These are phyloP conservation scores for Nakataea oryzae DNA, from an alignment of 2,329 filamentous ascomycete genomes.

Conservation along the genomic window DNA sequence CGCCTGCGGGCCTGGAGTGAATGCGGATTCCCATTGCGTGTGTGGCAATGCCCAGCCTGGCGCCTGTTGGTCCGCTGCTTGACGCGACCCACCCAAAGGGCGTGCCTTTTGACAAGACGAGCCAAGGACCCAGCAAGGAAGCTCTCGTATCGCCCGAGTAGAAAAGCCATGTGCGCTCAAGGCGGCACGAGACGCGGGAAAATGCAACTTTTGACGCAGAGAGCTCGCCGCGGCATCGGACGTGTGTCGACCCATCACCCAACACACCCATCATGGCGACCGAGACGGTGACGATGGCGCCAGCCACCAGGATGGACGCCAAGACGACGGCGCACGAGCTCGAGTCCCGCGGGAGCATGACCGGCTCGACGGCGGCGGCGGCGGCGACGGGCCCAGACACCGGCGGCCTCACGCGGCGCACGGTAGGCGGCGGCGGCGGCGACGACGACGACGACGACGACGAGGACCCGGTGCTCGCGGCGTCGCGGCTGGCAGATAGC, in stretches of 20 bases:
- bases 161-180: too few relatives aligned
- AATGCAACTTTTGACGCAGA: not conserved
- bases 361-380: slow-evolving; percentile 7
- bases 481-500: slow-evolving; percentile 6
- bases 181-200: too few relatives aligned
- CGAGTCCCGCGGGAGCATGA: slow-evolving; percentile 1
- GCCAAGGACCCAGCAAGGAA: too few relatives aligned
- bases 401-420: not conserved
- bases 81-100: too few relatives aligned
- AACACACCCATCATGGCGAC: not conserved
- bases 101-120: too few relatives aligned
- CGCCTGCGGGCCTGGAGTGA: too few relatives aligned
- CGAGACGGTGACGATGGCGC: not conserved
- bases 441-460: slow-evolving; percentile 1
- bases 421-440: slow-evolving; percentile 1
- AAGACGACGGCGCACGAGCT: not conserved
- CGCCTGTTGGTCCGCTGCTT: too few relatives aligned
- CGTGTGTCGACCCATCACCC: not conserved
- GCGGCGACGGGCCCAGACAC: slow-evolving; percentile 7
- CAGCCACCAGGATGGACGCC: not conserved
- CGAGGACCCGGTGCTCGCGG: slow-evolving; percentile 6
- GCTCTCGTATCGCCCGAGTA: too few relatives aligned
- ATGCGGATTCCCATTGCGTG: too few relatives aligned
- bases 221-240: too few relatives aligned
- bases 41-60: too few relatives aligned